Percentiles rank a stretch among this genome's conserved stretches.
phyloP scores from a whole-genome alignment of 2,329 filamentous ascomycete species.

The Meredithiella fracta region DNA sequence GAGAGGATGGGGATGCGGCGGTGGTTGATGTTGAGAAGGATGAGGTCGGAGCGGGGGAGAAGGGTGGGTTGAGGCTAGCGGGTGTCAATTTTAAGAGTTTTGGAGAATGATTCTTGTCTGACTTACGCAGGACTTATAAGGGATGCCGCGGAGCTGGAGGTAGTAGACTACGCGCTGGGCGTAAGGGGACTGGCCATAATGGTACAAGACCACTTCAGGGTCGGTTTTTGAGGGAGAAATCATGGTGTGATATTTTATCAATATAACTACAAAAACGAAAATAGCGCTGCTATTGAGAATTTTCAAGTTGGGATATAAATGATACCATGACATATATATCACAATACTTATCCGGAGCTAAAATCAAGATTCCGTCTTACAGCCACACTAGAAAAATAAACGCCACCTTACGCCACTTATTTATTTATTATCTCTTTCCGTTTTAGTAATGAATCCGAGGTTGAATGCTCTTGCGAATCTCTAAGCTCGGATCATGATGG shows the following conservation, averaged over 20 bases:
- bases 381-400: not conserved
- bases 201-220: conserved; percentile 39
- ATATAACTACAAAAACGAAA: not conserved
- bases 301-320: not conserved
- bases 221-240: not conserved
- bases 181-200: conserved; percentile 50
- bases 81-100: not conserved
- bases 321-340: not conserved
- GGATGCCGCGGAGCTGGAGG: conserved; percentile 45
- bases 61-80: conserved; percentile 46
- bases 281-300: not conserved
- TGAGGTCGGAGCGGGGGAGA: conserved; percentile 49
- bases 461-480: not conserved
- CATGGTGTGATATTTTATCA: not conserved
- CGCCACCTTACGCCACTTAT: not conserved
- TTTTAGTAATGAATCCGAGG: not conserved
- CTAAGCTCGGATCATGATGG: no score
- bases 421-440: not conserved
- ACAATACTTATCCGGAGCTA: not conserved
- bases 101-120: not conserved
- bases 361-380: not conserved
- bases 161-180: conserved; percentile 51
- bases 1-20: conserved; percentile 52
- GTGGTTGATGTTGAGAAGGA: conserved; percentile 44
- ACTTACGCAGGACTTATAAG: conserved; percentile 51